phyloP scores from a whole-genome alignment of 805 yeast genomes.

The Pichia phayaonensis region DNA sequence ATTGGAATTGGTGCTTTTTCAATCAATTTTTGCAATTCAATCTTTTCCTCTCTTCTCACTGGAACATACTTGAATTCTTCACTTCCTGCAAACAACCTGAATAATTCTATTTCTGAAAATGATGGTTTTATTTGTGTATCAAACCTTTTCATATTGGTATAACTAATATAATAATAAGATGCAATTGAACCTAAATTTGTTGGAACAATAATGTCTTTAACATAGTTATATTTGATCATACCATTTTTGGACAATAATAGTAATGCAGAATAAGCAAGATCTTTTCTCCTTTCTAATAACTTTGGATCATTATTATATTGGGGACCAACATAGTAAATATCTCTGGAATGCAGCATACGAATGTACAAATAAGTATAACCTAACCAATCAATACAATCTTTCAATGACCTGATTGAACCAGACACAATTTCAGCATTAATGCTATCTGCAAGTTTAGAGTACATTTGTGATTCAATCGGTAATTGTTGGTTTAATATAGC shows the following conservation, averaged over 20 bases:
- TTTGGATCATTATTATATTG: slow-evolving; percentile 47
- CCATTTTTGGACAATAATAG: slow-evolving; percentile 45
- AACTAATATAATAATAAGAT: slow-evolving; percentile 75
- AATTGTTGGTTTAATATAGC: slow-evolving; percentile 87
- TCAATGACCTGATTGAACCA: slow-evolving; percentile 53
- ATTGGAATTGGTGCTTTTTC: slow-evolving; percentile 84
- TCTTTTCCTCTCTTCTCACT: slow-evolving; percentile 77
- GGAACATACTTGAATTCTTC: slow-evolving; percentile 82
- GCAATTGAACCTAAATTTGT: slow-evolving; percentile 80
- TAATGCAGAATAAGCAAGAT: slow-evolving; percentile 73
- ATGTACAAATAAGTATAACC: slow-evolving; percentile 71
- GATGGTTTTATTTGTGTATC: slow-evolving; percentile 55
- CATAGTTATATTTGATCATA: slow-evolving; percentile 51
- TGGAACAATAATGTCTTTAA: slow-evolving; percentile 40
- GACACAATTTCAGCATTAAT: slow-evolving; percentile 82
- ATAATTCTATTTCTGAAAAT: slow-evolving; percentile 62
- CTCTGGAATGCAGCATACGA: slow-evolving; percentile 70
- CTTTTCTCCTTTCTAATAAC: slow-evolving; percentile 48
- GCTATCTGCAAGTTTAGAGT: slow-evolving; percentile 61
- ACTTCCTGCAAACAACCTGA: slow-evolving; percentile 70
- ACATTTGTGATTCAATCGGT: slow-evolving; percentile 85
- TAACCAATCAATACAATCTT: slow-evolving; percentile 76
- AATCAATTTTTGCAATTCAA: slow-evolving; percentile 60
- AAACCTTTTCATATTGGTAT: slow-evolving; percentile 65
- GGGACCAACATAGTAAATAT: slow-evolving; percentile 65